Evolutionary conservation across 2,329 filamentous ascomycete genomes (phyloP), one percentile per base, ranked within the genome.

Genomic region (Xylariaceae sp.): DNA sequence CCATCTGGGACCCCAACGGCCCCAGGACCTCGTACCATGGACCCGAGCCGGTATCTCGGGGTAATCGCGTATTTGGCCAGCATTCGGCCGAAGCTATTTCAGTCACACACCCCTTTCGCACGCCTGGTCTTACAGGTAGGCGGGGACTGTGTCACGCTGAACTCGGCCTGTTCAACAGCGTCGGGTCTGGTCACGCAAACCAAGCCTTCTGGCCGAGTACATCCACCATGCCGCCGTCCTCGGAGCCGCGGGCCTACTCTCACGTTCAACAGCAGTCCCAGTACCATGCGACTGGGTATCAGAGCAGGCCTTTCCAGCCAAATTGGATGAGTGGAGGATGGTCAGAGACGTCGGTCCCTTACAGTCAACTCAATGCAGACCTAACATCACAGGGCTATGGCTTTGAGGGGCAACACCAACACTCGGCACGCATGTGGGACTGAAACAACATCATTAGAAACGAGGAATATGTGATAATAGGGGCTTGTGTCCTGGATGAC

Each of bases 1-100:
- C 84, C 0, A 73, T 86, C 2, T 88, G 85, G 85, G 80, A 82
- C 63, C 76, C 79, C 0, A 69, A 71, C 48, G 71, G 70, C 3
- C 68, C 70, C 5, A 69, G 69, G 2, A 66, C 66, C 1, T 67
- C 68, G 0, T 75, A 75, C 56, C 59, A 66, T 4, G 72, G 73
- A 1, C 72, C 75, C 0, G 72, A 77, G 23, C 74, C 77, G 7
- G 35, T 17, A 35, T 64, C 68, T 3, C 64, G 62, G 44, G 58
- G 60, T 57, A 53, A 52, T n/a, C 10, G 45, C 23, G 52, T 58
- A 48, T 17, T 48, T 9, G 55, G 64, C 35, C 47, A 47, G 15
- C 60, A 56, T 51, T 59, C 61, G 35, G 51, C 55, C 44, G 55
- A 61, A n/a, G 23, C 59, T 18, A 53, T 15, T 17, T 51, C 35